Evolutionary conservation across 1,284 basidiomycete species (phyloP).

Genomic region (Puccinia polysora): DNA sequence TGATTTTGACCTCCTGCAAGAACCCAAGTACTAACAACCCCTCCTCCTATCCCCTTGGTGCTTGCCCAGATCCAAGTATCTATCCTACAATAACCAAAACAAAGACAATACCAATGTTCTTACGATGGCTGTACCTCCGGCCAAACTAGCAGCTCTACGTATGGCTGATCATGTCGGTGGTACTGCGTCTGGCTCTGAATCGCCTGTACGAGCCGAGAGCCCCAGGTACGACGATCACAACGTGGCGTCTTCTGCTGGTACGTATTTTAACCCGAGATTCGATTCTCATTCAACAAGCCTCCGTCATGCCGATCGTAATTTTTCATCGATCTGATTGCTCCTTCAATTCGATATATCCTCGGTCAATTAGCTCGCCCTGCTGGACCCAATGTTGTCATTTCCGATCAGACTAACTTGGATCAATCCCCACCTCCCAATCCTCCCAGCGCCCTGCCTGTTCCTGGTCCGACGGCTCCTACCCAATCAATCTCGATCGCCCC

Average conservation of each 20-base stretch:
- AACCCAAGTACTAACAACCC: neutral
- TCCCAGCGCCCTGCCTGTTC: conserved; percentile 1
- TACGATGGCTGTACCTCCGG: conserved; percentile 50
- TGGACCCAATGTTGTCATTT: conserved; percentile 1
- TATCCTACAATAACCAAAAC: conserved; percentile 38
- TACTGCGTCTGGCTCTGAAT: conserved; percentile 10
- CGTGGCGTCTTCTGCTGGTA: neutral
- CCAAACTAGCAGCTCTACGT: conserved; percentile 53
- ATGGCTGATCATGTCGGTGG: conserved; percentile 50
- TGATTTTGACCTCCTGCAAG: neutral
- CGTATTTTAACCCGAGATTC: too few species aligned
- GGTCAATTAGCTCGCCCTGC: conserved; percentile 3
- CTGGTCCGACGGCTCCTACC: neutral
- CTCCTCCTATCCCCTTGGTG: neutral
- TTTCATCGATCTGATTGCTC: neutral
- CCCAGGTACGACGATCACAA: conserved; percentile 33
- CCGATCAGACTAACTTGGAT: neutral
- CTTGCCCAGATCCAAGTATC: conserved; percentile 45
- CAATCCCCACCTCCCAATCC: conserved; percentile 17
- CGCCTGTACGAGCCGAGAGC: conserved; percentile 25
- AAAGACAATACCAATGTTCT: conserved; percentile 42
- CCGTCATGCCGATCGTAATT: too few species aligned
- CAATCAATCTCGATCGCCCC: conserved; percentile 39
- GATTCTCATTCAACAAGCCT: too few species aligned
- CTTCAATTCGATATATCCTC: neutral